Evolutionary conservation across 371 early-diverging fungal genomes (phyloP), one percentile per base, ranked within the genome.

Genomic region (Mucor sp.): DNA sequence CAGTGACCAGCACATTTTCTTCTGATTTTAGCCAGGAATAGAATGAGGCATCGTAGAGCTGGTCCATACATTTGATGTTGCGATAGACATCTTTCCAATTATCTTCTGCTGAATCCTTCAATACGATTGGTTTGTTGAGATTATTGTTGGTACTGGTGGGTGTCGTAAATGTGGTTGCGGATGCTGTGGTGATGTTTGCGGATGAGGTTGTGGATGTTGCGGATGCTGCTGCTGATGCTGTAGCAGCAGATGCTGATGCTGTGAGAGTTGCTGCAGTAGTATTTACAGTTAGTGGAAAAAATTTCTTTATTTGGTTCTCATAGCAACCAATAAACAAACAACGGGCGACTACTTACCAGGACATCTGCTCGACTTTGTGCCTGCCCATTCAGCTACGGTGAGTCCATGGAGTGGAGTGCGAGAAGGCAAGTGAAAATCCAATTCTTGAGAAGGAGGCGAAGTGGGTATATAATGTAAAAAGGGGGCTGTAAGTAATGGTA

Each of bases 1-100:
- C 83, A 6, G 88, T 89, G 11, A 88, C 89, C 12, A 85, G 74
- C 23, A 90, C 90, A 67, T 91, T 91, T 58, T 88, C 90, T 75
- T 91, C 91, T 53, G 82, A 85, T 67, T 87, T 85, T 2, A 91
- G 79, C 91, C 91, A 91, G 25, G 85, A 79, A 76, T 88, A 86
- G 76, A 91, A 91, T 6, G 90, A 82, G 48, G 91, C 90, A 58
- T 90, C 91, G 66, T 90, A 91, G 11, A 87, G 78, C 65, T 84
- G 81, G 74, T 91, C 91, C 91, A 91, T 91, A 67, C 85, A 83
- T 65, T 82, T 78, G 35, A 91, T 85, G 68, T 89, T 90, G 39
- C 78, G 74, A 67, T 89, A 84, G 33, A 91, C 89, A 67, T 91
- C 89, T 70, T 82, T 77, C 90, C 90, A 91, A 21, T 65, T 58